Evolutionary conservation across 1,284 basidiomycete species (phyloP), one percentile per base, ranked within the genome.

Genomic region (Veloboletus limbatus): DNA sequence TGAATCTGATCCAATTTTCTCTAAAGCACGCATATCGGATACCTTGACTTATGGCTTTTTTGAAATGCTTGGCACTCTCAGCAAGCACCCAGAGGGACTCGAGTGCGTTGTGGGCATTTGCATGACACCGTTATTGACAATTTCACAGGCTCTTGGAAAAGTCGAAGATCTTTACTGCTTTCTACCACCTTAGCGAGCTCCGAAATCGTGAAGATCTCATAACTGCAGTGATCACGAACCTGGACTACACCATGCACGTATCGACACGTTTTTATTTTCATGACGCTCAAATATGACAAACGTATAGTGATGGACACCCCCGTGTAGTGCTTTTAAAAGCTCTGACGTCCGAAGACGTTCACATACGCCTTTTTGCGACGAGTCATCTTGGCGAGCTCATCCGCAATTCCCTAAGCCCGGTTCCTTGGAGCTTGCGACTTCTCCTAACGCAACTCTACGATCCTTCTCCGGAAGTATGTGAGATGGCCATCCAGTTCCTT

Each of bases 381-480:
- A 79, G 81, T 49, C 89, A 93, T 63, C 75, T 99, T 2, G 92
- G 91, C n/a, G 75, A 82, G 24, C 72, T 96, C 27, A 83, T 89
- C 51, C 81, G 84, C 28, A 74, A 73, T 27, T 82, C 79, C 11
- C 63, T 76, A 2, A 78, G 69, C 26, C 80, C 82, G 0, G 83
- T 86, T 54, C 78, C 85, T 4, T 97, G 94, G 94, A 91, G 83
- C 16, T 72, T 97, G 25, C 82, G 88, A 10, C 77, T 99, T 4
- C 81, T 99, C 20, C 75, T 99, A 20, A 97, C 94, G 0, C 97
- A 99, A 67, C 73, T 99, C 16, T 98, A 98, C 66, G 97, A 99
- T 62, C 88, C 92, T 2, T 80, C 87, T 1, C 76, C 85, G 18
- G 91, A 94, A 60, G 93, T 99, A 6, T 90, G 92, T 56, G 86